phyloP scores from a whole-genome alignment of 2,329 filamentous ascomycete genomes.

The Fusarium denticulatum region DNA sequence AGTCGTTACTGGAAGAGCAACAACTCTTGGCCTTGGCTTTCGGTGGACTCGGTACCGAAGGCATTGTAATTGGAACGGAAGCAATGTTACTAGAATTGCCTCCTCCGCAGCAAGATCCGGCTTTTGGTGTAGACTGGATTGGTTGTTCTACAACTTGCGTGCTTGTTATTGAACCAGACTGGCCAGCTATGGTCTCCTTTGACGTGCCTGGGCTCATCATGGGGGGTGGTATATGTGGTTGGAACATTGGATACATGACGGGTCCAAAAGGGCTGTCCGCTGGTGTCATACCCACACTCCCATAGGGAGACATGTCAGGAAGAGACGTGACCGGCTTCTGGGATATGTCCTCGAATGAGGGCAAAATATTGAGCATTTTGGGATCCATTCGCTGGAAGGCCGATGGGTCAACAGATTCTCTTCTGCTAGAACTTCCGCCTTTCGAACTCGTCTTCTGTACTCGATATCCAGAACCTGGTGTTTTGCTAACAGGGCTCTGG shows the following conservation, averaged over 20 bases:
- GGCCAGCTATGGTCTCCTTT: conserved; percentile 35
- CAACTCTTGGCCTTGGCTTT: conserved; percentile 43
- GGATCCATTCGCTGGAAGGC: conserved; percentile 64
- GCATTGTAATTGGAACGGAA: conserved; percentile 18
- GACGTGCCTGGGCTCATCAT: conserved; percentile 30
- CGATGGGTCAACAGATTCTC: conserved; percentile 60
- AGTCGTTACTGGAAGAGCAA: conserved; percentile 42
- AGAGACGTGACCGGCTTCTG: conserved; percentile 39
- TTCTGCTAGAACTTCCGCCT: conserved; percentile 48
- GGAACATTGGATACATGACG: conserved; percentile 48
- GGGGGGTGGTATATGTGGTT: conserved; percentile 43
- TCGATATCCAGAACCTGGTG: conserved; percentile 51
- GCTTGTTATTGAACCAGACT: conserved; percentile 31
- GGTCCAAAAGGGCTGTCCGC: conserved; percentile 39
- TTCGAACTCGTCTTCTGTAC: conserved; percentile 57
- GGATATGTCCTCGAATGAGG: conserved; percentile 45
- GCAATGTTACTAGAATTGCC: conserved; percentile 8
- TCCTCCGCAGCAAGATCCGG: conserved; percentile 52
- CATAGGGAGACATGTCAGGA: conserved; percentile 43
- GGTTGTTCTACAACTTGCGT: conserved; percentile 26
- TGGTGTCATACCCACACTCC: conserved; percentile 43
- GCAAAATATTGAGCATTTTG: conserved; percentile 61
- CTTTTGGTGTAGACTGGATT: conserved; percentile 27
- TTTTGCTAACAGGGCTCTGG: conserved; percentile 46
- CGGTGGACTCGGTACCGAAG: conserved; percentile 26